Conservation (phyloP, 2,329 filamentous ascomycete genomes). For the Daldinia eschscholtzii region DNA sequence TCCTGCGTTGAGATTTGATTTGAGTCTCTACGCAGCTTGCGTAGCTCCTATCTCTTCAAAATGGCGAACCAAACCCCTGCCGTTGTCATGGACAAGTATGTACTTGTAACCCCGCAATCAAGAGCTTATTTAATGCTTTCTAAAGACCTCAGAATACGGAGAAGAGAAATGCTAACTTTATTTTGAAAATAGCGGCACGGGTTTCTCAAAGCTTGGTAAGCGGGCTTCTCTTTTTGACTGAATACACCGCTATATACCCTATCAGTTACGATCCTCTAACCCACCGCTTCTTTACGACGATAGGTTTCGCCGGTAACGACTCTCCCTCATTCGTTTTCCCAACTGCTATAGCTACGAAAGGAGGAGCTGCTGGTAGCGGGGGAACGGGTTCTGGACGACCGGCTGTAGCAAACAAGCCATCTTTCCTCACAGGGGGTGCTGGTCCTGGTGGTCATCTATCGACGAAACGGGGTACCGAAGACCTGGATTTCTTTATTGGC, state of each 20-base stretch:
- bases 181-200: conserved; percentile 82
- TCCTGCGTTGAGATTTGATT: conserved; percentile 1
- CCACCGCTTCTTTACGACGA: conserved; percentile 43
- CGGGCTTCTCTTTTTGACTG: conserved; percentile 14
- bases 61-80: conserved; percentile 99
- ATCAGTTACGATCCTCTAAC: conserved; percentile 39
- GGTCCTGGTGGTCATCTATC: conserved; percentile 86
- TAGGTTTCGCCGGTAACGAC: conserved; percentile 98
- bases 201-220: conserved; percentile 98
- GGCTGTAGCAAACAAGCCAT: conserved; percentile 92
- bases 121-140: conserved; percentile 23
- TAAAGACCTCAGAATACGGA: conserved; percentile 5
- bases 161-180: conserved; percentile 56
- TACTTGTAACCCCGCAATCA: conserved; percentile 53
- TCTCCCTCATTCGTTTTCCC: conserved; percentile 99
- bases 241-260: conserved; percentile 19
- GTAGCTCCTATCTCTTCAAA: conserved; percentile 53
- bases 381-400: conserved; percentile 89
- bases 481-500: conserved; percentile 98
- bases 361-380: conserved; percentile 75
- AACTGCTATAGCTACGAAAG: conserved; percentile 97
- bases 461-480: conserved; percentile 94
- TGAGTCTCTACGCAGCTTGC: conserved; percentile 21
- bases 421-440: conserved; percentile 91
- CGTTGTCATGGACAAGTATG: conserved; percentile 99